These are phyloP conservation scores for Williopsis jadinii DNA, from an alignment of 1,139 yeast genomes.

Conservation along the genomic window DNA sequence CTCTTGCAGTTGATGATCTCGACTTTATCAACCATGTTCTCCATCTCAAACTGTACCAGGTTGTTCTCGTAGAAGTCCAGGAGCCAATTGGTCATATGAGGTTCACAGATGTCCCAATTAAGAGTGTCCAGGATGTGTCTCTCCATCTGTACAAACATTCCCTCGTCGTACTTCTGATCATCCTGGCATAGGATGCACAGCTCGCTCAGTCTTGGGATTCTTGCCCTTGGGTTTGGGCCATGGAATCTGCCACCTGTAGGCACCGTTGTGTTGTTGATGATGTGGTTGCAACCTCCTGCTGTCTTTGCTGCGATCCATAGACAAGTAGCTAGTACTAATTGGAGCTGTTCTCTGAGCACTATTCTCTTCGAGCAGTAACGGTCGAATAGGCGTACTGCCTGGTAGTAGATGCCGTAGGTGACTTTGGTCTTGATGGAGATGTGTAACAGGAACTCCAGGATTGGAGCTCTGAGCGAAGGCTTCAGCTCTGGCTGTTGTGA, in stretches of 20 bases:
- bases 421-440: constrained; percentile 53
- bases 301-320: constrained; percentile 60
- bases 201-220: constrained; percentile 58
- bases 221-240: constrained; percentile 61
- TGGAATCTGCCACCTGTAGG: constrained; percentile 52
- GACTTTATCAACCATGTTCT: constrained; percentile 21
- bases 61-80: constrained; percentile 34
- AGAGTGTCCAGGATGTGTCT: constrained; percentile 50
- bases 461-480: constrained; percentile 38
- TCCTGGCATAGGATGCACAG: constrained; percentile 45
- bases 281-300: constrained; percentile 66
- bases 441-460: constrained; percentile 52
- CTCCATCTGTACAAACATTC: constrained; percentile 53
- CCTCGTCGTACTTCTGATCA: constrained; percentile 48
- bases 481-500: constrained; percentile 60
- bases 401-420: constrained; percentile 51
- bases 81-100: constrained; percentile 48
- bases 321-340: constrained; percentile 58
- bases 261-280: constrained; percentile 41
- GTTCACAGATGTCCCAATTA: constrained; percentile 56
- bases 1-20: constrained; percentile 17
- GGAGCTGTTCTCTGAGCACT: constrained; percentile 54
- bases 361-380: constrained; percentile 61
- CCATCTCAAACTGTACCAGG: constrained; percentile 29
- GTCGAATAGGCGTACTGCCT: constrained; percentile 53